Base-by-base conservation (phyloP, 345 rosid species). In the Abelmoschus esculentus region DNA sequence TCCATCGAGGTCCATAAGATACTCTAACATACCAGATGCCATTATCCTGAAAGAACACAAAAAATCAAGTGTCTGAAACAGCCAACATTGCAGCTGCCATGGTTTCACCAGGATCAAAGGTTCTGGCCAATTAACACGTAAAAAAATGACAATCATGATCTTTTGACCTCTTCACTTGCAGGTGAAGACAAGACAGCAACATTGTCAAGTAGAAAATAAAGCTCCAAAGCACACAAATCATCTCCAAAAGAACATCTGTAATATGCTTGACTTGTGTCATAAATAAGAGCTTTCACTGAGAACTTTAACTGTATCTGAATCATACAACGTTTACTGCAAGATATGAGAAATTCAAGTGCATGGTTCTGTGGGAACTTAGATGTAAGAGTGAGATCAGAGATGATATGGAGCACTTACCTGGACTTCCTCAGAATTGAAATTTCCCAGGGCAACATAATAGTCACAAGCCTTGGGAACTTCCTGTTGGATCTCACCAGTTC, bases 1-100 rank as follows among this genome's bases (percentile, higher is more conserved):
- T 75, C 92, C 92, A 87, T 66, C 87, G 72, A 13, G 90, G 84
- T 70, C 85, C 86, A 56, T 77, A 86, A 2, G 92, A 84, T 63
- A 87, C 70, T 77, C 76, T 80, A 50, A 81, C 82, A 68, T 73
- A 65, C 87, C 84, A 81, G 66, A 60, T 58, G 12, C 72, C 71
- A 68, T 61, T 49, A 0, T 66, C 87, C 92, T 87, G 80, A 66
- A 72, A 78, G 19, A 47, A 19, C n/a, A 8, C 18, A 59, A n/a
- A 61, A 19, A 5, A 34, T 4, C 7, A 34, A 34, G 38, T 34
- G 38, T 34, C 38, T 34, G 6, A 34, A 34, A 34, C 38, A 34
- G 38, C 38, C 38, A 34, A 34, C 38, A 34, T 0, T 34, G 38
- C 38, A 34, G 38, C 38, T 34, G 38, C 38, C 38, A 34, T 34